These are phyloP conservation scores for Whalleya microplaca DNA, from an alignment of 2,329 filamentous ascomycete species.

Conservation along the genomic window DNA sequence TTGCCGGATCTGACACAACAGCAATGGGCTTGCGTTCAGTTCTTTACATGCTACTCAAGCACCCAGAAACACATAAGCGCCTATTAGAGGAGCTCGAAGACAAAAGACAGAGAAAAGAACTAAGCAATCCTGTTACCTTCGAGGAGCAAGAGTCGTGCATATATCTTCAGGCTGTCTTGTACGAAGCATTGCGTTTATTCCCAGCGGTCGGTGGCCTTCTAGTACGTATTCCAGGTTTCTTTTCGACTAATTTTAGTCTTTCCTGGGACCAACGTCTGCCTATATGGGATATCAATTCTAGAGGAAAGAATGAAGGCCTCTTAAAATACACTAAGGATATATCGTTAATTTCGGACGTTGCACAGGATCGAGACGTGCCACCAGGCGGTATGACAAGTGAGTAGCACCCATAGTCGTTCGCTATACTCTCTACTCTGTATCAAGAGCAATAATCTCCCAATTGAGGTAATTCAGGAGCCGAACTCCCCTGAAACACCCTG, in stretches of 20 bases:
- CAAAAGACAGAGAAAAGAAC: not conserved
- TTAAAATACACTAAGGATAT: too few species aligned
- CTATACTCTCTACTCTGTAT: too few species aligned
- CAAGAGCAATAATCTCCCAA: too few species aligned
- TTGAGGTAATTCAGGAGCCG: too few species aligned
- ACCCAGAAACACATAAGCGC: not conserved
- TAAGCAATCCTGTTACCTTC: not conserved
- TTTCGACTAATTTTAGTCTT: not conserved
- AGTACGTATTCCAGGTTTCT: not conserved
- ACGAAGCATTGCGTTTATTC: not conserved
- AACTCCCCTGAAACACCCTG: too few species aligned
- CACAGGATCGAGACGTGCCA: not conserved
- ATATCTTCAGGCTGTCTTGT: not conserved
- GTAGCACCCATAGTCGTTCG: too few species aligned
- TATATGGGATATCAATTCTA: not conserved
- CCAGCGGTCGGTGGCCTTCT: not conserved
- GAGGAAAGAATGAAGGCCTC: too few species aligned
- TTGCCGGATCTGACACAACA: constrained; percentile 24
- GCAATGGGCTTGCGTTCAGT: constrained; percentile 12
- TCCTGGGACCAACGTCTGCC: not conserved
- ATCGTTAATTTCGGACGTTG: not conserved
- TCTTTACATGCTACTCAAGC: constrained; percentile 6
- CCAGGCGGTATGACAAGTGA: constrained; percentile 1
- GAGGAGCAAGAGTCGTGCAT: not conserved
- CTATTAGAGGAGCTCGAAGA: not conserved